These are phyloP conservation scores for Aegilops speltoides DNA, from an alignment of 176 grass and related monocot species.

Conservation along the genomic window DNA sequence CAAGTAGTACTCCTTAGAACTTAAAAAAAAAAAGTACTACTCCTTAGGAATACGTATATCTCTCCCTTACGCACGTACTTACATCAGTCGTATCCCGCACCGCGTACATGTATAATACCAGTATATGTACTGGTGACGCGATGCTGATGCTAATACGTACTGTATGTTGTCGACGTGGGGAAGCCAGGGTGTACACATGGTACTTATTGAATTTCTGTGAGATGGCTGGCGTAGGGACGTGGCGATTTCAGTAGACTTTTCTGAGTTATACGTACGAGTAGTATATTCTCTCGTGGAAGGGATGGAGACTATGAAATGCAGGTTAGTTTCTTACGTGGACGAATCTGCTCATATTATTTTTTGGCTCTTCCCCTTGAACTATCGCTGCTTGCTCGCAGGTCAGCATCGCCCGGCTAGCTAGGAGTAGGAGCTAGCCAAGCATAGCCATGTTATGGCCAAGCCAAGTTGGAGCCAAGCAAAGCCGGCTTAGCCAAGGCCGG, in stretches of 20 bases:
- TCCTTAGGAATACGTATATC: not conserved
- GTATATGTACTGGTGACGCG: not conserved
- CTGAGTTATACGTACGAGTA: not conserved
- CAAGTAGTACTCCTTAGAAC: not conserved
- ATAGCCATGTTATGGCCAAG: slow-evolving; percentile 7
- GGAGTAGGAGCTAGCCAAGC: not conserved
- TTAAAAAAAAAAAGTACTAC: no score
- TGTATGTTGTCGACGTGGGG: not conserved
- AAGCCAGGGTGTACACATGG: not conserved
- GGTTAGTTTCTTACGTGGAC: not conserved
- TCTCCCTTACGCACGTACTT: not conserved
- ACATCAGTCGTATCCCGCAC: not conserved
- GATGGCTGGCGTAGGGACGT: not conserved
- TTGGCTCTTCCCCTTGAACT: not conserved
- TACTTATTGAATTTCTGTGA: not conserved
- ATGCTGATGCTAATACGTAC: not conserved
- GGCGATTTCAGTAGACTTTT: not conserved
- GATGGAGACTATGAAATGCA: not conserved
- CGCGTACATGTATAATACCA: not conserved
- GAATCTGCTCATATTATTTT: not conserved
- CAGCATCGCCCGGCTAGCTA: not conserved
- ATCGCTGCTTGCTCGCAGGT: not conserved
- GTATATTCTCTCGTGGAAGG: slow-evolving; percentile 14
- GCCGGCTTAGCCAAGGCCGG: not conserved
- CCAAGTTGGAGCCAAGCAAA: not conserved